These are phyloP conservation scores for Trametes punicea DNA, from an alignment of 768 basidiomycete species.

Conservation along the genomic window DNA sequence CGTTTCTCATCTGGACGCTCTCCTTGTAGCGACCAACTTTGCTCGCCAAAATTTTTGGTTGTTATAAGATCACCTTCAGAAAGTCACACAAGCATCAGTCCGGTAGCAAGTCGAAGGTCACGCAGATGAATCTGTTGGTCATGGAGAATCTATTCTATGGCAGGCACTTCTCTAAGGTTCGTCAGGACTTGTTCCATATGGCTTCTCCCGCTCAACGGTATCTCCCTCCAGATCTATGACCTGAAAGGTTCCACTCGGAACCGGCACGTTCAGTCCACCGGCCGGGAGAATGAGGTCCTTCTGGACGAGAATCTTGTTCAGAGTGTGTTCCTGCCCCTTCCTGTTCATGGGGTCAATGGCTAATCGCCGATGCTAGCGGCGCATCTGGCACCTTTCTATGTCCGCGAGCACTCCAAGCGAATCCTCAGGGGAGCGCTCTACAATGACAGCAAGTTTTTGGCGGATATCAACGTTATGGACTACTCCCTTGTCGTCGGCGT, in stretches of 20 bases:
- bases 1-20: too few relatives aligned
- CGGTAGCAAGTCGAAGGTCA: conserved; percentile 66
- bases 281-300: conserved; percentile 88
- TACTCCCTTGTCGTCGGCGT: conserved; percentile 96
- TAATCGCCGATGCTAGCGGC: conserved; percentile 49
- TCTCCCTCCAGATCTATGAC: conserved; percentile 78
- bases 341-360: neutral
- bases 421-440: conserved; percentile 86
- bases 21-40: conserved; percentile 78
- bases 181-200: neutral
- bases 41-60: conserved; percentile 94
- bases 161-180: conserved; percentile 83
- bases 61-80: conserved; percentile 89
- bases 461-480: conserved; percentile 95
- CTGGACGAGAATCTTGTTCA: conserved; percentile 96
- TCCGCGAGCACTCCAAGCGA: conserved; percentile 95
- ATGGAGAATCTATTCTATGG: conserved; percentile 99
- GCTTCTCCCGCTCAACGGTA: conserved; percentile 2
- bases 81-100: conserved; percentile 72
- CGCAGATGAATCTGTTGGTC: conserved; percentile 92
- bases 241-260: conserved; percentile 95
- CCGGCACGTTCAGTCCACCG: conserved; percentile 87
- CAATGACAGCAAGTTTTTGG: conserved; percentile 94
- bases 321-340: conserved; percentile 40
- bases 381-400: conserved; percentile 84